Conservation (phyloP, 441 rosid species). For the Populus hybrid region DNA sequence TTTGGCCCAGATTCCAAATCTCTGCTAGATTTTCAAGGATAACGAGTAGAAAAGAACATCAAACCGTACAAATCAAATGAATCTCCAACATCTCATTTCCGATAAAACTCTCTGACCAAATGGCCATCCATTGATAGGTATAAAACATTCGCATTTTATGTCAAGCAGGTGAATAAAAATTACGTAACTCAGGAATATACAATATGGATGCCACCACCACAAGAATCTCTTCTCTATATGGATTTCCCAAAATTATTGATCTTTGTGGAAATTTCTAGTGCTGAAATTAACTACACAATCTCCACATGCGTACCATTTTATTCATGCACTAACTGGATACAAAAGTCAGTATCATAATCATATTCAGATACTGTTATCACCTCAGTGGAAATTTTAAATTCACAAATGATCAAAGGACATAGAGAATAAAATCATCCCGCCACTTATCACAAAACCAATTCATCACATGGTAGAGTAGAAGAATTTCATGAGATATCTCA, state of each 20-base stretch:
- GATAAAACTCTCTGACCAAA: not conserved
- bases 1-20: not conserved
- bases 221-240: too few species aligned
- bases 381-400: not conserved
- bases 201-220: not conserved
- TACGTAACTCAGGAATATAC: not conserved
- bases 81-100: not conserved
- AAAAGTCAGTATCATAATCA: not conserved
- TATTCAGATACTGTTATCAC: not conserved
- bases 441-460: constrained; percentile 1
- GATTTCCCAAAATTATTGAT: not conserved
- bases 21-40: not conserved
- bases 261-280: not conserved
- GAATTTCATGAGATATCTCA: constrained; percentile 13
- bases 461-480: not conserved
- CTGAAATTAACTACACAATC: not conserved
- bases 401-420: not conserved
- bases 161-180: not conserved
- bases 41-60: not conserved
- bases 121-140: not conserved
- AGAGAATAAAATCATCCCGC: not conserved
- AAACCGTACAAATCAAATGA: not conserved
- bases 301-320: too few species aligned
- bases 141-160: too few species aligned
- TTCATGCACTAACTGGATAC: not conserved